Percentiles rank a stretch among this genome's conserved stretches.
phyloP scores from a whole-genome alignment of 1,139 yeast species.

The Diutina sp. region DNA sequence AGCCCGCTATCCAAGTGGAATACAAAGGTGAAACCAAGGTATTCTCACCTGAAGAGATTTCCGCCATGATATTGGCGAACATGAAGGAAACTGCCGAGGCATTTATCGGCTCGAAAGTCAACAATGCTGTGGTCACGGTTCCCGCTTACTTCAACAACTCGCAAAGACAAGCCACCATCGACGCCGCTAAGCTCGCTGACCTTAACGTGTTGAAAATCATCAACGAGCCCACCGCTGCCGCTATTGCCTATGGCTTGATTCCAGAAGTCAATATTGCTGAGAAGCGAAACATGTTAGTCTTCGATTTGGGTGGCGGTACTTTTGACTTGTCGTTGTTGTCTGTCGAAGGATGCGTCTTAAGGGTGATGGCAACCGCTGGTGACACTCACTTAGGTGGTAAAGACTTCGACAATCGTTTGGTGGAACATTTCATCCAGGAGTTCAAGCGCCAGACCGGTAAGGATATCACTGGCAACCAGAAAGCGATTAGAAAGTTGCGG shows the following conservation, averaged over 20 bases:
- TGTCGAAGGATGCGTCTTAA: conserved; percentile 72
- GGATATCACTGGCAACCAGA: too few species aligned
- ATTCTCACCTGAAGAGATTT: conserved; percentile 46
- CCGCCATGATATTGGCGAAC: conserved; percentile 40
- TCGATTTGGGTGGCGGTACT: conserved; percentile 78
- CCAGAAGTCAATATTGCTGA: conserved; percentile 54
- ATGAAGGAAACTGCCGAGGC: too few species aligned
- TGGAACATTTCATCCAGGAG: too few species aligned
- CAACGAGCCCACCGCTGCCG: too few species aligned
- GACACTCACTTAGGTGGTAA: too few species aligned
- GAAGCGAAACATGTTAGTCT: conserved; percentile 34
- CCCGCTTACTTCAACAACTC: too few species aligned
- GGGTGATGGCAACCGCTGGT: conserved; percentile 25
- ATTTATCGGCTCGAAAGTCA: too few species aligned
- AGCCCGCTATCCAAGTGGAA: conserved; percentile 24
- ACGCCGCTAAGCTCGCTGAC: conserved; percentile 58
- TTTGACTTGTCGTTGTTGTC: conserved; percentile 71
- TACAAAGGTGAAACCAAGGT: conserved; percentile 40
- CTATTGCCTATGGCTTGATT: conserved; percentile 33
- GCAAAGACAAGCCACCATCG: conserved; percentile 28
- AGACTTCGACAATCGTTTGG: too few species aligned
- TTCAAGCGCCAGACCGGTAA: too few species aligned
- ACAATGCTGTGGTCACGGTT: too few species aligned
- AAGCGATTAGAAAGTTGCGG: too few species aligned
- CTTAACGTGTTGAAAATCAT: too few species aligned